These are phyloP conservation scores for Trichocladium antarcticum DNA, from an alignment of 495 filamentous ascomycete genomes.

Conservation along the genomic window DNA sequence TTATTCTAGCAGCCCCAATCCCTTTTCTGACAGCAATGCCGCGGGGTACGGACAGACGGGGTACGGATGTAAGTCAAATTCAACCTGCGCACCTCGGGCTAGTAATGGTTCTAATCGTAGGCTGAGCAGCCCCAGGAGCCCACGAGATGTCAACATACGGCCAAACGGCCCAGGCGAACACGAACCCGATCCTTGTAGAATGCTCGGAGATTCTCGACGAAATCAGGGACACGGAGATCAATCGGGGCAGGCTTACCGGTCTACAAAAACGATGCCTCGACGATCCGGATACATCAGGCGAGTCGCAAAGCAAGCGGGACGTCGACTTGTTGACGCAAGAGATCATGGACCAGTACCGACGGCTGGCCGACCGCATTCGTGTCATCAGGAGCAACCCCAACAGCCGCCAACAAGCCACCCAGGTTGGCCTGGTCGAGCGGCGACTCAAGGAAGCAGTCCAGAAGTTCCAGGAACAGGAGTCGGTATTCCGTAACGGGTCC, in stretches of 20 bases:
- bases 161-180: slow-evolving; percentile 4
- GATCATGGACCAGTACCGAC: slow-evolving; percentile 70
- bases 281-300: slow-evolving; percentile 45
- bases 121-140: slow-evolving; percentile 28
- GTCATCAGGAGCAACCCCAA: slow-evolving; percentile 70
- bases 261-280: slow-evolving; percentile 49
- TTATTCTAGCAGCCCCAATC: slow-evolving; percentile 17
- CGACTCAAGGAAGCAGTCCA: slow-evolving; percentile 67
- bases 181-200: slow-evolving; percentile 71
- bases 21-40: slow-evolving; percentile 13
- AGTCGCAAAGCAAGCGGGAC: slow-evolving; percentile 42
- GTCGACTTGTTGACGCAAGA: slow-evolving; percentile 52
- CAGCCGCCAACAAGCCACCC: slow-evolving; percentile 52
- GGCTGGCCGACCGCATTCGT: slow-evolving; percentile 61
- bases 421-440: slow-evolving; percentile 70
- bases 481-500: slow-evolving; percentile 63
- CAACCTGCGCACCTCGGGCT: slow-evolving; percentile 1
- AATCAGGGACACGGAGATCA: slow-evolving; percentile 61
- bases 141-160: slow-evolving; percentile 55
- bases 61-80: slow-evolving; percentile 39
- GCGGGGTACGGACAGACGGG: slow-evolving; percentile 34
- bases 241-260: slow-evolving; percentile 46
- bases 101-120: neutral
- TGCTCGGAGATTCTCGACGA: slow-evolving; percentile 64
- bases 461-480: slow-evolving; percentile 66